Evolutionary conservation across 2,329 filamentous ascomycete species (phyloP), one percentile per base, ranked within the genome.

Genomic region (Dendryphion nanum): DNA sequence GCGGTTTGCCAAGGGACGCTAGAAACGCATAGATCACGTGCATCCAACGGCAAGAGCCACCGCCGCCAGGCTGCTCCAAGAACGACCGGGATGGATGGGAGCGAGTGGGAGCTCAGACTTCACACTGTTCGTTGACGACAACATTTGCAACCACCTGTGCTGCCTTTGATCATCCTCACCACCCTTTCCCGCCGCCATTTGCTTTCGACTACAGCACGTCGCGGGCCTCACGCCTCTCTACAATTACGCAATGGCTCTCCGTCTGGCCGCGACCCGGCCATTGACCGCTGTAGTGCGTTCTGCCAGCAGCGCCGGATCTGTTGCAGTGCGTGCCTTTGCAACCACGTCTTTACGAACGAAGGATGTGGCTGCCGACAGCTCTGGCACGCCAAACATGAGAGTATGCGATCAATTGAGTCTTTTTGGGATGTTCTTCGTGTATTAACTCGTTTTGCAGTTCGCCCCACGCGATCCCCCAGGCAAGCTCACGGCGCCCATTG

Each of bases 401-500:
- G 68, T 69, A 56, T 39, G 61, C 46, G 26, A 8, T 31, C 23
- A 26, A 26, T 26, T 8, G 10, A 8, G 10, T 26, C 10, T 26
- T 26, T 26, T 26, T 26, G 23, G 10, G n/a, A n/a, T n/a, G n/a
- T 26, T 26, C 3, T 26, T n/a, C 10, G 23, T 8, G 23, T n/a
- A 8, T n/a, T 26, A 26, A 26, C n/a, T 26, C 10, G n/a, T 26
- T 18, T n/a, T 23, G 26, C 44, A 71, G 68, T 62, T 60, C 44
- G 66, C 70, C 21, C 70, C 68, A 48, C 66, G 73, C 45, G 59
- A 62, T 38, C 51, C 65, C 14, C 47, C 57, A 30, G 68, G 63
- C 41, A 76, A 80, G 52, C 80, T 96, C 49, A 81, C 86, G 61
- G 85, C 76, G 16, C 86, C 89, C 41, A 73, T 94, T 57, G 79